These are phyloP conservation scores for Margaritispora aquatica DNA, from an alignment of 495 filamentous ascomycete species.

Conservation along the genomic window DNA sequence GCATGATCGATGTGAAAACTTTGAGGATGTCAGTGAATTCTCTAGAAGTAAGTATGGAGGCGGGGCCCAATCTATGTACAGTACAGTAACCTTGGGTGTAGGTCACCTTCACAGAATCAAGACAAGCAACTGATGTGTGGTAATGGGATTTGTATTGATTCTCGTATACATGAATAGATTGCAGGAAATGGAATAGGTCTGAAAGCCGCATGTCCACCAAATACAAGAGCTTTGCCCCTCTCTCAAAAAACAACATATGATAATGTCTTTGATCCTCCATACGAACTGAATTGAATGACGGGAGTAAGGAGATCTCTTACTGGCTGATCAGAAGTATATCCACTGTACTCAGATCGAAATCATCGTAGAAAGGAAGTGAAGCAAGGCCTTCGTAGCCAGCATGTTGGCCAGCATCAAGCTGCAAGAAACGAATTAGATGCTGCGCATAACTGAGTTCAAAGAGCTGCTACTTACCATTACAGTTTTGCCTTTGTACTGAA, in stretches of 20 bases:
- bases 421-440: conserved; percentile 7
- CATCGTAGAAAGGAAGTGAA: conserved; percentile 93
- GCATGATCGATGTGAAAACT: conserved; percentile 99
- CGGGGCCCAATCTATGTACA: conserved; percentile 23
- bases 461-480: conserved; percentile 73
- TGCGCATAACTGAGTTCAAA: background rate
- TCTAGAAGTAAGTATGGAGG: background rate
- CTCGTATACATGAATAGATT: conserved; percentile 24
- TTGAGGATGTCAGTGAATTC: conserved; percentile 15
- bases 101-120: conserved; percentile 25
- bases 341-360: conserved; percentile 95
- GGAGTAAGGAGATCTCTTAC: conserved; percentile 52
- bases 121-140: conserved; percentile 14
- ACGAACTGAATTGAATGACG: conserved; percentile 9
- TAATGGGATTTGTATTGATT: conserved; percentile 26
- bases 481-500: conserved; percentile 98
- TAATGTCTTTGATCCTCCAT: background rate
- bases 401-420: conserved; percentile 96
- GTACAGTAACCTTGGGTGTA: conserved; percentile 3
- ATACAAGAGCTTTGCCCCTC: background rate
- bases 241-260: background rate
- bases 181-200: background rate
- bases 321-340: conserved; percentile 97
- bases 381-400: conserved; percentile 95
- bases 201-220: background rate